phyloP scores from a whole-genome alignment of 2,329 filamentous ascomycete species.

The Aspergillus hortae region DNA sequence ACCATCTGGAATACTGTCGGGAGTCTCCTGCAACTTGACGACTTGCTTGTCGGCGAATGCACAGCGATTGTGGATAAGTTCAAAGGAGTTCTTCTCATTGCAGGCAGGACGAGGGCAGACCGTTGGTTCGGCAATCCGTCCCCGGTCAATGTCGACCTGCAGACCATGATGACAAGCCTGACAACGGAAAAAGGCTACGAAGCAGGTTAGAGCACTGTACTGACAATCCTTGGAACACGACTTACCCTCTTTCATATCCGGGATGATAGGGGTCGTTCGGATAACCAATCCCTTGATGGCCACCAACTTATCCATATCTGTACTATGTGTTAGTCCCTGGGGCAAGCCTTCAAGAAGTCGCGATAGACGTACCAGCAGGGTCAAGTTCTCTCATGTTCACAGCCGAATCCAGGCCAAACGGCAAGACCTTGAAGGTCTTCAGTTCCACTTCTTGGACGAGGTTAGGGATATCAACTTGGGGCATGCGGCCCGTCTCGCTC shows the following conservation, averaged over 20 bases:
- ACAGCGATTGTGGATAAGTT: slow-evolving; percentile 95
- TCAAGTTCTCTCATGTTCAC: slow-evolving; percentile 94
- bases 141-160: slow-evolving; percentile 86
- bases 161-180: slow-evolving; percentile 88
- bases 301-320: slow-evolving; percentile 92
- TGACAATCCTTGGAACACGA: background rate
- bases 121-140: slow-evolving; percentile 93
- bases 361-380: slow-evolving; percentile 62
- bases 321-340: slow-evolving; percentile 20
- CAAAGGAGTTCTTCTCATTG: slow-evolving; percentile 88
- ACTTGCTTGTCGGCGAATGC: slow-evolving; percentile 96
- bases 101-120: slow-evolving; percentile 81
- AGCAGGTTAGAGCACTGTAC: background rate
- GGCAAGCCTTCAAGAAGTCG: background rate
- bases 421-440: slow-evolving; percentile 78
- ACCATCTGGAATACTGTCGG: slow-evolving; percentile 88
- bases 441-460: slow-evolving; percentile 72
- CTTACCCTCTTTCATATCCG: slow-evolving; percentile 87
- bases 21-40: slow-evolving; percentile 97
- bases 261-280: slow-evolving; percentile 90
- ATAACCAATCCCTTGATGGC: slow-evolving; percentile 96
- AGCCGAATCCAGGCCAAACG: slow-evolving; percentile 80
- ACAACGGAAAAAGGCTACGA: slow-evolving; percentile 87
- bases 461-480: slow-evolving; percentile 59
- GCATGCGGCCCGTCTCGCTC: slow-evolving; percentile 33